Percentiles rank a stretch among this genome's conserved stretches.
Conservation (phyloP, 2,329 filamentous ascomycete genomes). For the Canariomyces notabilis region DNA sequence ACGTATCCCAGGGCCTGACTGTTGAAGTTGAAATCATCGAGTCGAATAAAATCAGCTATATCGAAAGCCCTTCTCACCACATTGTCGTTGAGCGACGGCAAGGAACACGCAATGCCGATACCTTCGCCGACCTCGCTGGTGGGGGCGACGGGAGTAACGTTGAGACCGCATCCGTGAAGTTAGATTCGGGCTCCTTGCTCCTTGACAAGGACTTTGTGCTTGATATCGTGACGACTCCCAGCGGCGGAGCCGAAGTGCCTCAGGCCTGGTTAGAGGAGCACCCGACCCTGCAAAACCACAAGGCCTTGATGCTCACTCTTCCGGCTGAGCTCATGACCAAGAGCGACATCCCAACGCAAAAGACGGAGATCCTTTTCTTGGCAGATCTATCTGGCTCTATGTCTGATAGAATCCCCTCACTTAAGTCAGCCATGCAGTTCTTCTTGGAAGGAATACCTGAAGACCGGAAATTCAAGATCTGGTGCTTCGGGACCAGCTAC, state of each 20-base stretch:
- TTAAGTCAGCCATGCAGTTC: constrained; percentile 47
- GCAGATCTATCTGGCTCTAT: constrained; percentile 35
- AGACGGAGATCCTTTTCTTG: constrained; percentile 22
- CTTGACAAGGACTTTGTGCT: constrained; percentile 27
- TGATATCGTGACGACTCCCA: constrained; percentile 19
- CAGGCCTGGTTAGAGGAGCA: constrained; percentile 27
- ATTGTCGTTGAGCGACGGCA: constrained; percentile 17
- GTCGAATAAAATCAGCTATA: constrained; percentile 7
- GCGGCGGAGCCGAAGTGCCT: constrained; percentile 9
- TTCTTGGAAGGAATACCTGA: constrained; percentile 55
- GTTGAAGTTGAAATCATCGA: constrained; percentile 13
- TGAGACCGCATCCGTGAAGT: constrained; percentile 7
- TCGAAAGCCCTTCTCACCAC: constrained; percentile 23
- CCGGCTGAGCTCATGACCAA: constrained; percentile 18
- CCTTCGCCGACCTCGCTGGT: constrained; percentile 17
- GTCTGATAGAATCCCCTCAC: constrained; percentile 40
- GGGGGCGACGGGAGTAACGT: neutral
- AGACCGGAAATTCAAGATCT: constrained; percentile 35
- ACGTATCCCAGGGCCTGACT: constrained; percentile 6
- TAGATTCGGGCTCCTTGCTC: constrained; percentile 5
- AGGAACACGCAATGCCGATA: constrained; percentile 8
- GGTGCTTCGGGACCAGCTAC: constrained; percentile 44
- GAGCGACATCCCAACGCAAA: neutral
- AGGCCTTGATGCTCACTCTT: constrained; percentile 27
- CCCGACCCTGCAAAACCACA: constrained; percentile 22